A percentile compares a stretch with the other conserved stretches of the same genome.
phyloP scores from a whole-genome alignment of 495 filamentous ascomycete genomes.

The Apodospora peruviana region DNA sequence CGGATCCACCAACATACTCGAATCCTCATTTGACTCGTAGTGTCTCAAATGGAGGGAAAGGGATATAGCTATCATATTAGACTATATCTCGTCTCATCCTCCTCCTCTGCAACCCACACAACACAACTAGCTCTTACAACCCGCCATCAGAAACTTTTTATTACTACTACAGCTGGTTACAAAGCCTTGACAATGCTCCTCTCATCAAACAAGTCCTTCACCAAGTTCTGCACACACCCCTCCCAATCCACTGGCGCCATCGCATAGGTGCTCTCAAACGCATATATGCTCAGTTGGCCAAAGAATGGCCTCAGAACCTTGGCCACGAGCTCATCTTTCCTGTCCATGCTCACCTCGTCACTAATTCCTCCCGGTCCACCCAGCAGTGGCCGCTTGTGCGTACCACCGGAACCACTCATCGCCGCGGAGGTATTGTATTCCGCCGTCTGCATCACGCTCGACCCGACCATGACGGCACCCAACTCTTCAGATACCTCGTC shows the following conservation, averaged over 20 bases:
- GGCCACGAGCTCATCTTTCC: constrained; percentile 66
- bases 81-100: too few species aligned
- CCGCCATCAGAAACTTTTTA: too few species aligned
- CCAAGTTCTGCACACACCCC: constrained; percentile 59
- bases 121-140: too few species aligned
- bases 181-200: constrained; percentile 52
- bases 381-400: constrained; percentile 39
- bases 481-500: constrained; percentile 83
- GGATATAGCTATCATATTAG: too few species aligned
- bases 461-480: constrained; percentile 33
- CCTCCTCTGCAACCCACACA: too few species aligned
- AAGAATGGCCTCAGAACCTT: constrained; percentile 84
- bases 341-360: constrained; percentile 42
- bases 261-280: constrained; percentile 86
- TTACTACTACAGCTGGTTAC: too few species aligned
- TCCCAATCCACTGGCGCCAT: constrained; percentile 68
- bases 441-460: not conserved
- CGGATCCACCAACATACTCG: too few species aligned
- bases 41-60: too few species aligned
- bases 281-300: constrained; percentile 80
- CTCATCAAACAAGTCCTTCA: constrained; percentile 84
- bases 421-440: constrained; percentile 18
- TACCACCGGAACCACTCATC: constrained; percentile 14
- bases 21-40: too few species aligned
- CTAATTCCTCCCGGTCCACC: constrained; percentile 40